A percentile compares a stretch with the other conserved stretches of the same genome.
Conservation (phyloP, 768 basidiomycete species). For the Mycena alexandri region DNA sequence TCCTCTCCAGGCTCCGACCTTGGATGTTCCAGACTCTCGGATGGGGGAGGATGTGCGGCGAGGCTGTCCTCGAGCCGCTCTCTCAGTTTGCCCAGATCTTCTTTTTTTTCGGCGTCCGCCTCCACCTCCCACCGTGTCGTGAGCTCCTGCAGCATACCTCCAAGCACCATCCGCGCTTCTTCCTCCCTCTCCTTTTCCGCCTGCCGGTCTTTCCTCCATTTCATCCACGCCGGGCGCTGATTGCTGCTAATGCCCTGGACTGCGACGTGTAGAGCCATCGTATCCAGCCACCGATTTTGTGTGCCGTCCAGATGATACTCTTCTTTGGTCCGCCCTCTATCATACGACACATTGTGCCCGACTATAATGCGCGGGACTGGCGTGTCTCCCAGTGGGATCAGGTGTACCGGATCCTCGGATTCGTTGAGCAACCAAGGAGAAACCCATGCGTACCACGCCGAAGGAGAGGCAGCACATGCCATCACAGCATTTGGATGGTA, state of each 20-base stretch:
- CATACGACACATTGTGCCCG: conserved; percentile 97
- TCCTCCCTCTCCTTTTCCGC: conserved; percentile 65
- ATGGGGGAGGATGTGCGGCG: conserved; percentile 19
- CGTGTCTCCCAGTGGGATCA: conserved; percentile 80
- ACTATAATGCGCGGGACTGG: conserved; percentile 74
- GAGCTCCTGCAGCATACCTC: conserved; percentile 54
- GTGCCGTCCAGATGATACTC: conserved; percentile 83
- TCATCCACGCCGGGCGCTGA: conserved; percentile 94
- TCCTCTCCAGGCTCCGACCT: conserved; percentile 49
- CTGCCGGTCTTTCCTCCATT: conserved; percentile 80
- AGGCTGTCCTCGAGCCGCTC: conserved; percentile 49
- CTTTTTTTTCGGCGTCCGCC: conserved; percentile 58
- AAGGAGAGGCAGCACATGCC: conserved; percentile 86
- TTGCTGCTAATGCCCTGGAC: conserved; percentile 95
- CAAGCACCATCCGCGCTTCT: conserved; percentile 74
- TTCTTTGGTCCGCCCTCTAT: conserved; percentile 83
- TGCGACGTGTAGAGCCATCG: conserved; percentile 94
- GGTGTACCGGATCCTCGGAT: conserved; percentile 66
- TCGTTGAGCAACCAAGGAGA: conserved; percentile 90
- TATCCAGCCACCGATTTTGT: conserved; percentile 88
- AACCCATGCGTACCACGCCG: conserved; percentile 96
- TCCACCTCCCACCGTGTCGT: conserved; percentile 65
- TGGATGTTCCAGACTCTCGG: neutral
- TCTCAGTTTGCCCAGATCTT: conserved; percentile 57
- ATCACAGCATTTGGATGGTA: conserved; percentile 87